Percentiles rank a stretch among this genome's conserved stretches.
phyloP scores from a whole-genome alignment of 352 stramenopile species.

The Globisporangium rhizosaccharum region DNA sequence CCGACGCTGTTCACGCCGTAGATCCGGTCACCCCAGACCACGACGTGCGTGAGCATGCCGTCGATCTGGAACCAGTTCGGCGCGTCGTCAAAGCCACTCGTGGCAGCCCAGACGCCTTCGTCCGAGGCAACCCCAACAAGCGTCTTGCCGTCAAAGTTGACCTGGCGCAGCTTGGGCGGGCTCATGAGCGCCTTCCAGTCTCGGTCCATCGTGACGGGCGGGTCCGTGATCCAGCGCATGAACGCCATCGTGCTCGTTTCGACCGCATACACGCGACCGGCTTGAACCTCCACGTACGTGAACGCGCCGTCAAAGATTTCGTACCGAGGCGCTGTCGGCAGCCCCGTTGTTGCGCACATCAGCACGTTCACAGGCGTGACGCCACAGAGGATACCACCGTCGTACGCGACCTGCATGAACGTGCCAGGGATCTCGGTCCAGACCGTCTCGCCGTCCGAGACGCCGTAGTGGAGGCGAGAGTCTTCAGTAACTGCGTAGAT shows the following conservation, averaged over 20 bases:
- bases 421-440: slow-evolving; percentile 10
- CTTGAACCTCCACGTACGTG: slow-evolving; percentile 17
- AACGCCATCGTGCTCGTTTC: slow-evolving; percentile 3
- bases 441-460: slow-evolving; percentile 15
- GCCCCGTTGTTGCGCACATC: slow-evolving; percentile 13
- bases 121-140: slow-evolving; percentile 11
- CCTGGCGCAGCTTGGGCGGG: slow-evolving; percentile 12
- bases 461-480: slow-evolving; percentile 16
- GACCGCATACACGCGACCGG: slow-evolving; percentile 14
- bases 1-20: slow-evolving; percentile 15
- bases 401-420: slow-evolving; percentile 17
- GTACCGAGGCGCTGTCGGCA: slow-evolving; percentile 14
- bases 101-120: slow-evolving; percentile 17
- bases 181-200: slow-evolving; percentile 13
- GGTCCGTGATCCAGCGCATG: slow-evolving; percentile 13
- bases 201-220: background rate
- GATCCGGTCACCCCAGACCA: slow-evolving; percentile 22
- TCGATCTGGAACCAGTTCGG: slow-evolving; percentile 18
- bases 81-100: slow-evolving; percentile 9
- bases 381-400: slow-evolving; percentile 24
- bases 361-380: slow-evolving; percentile 7
- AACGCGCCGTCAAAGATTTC: slow-evolving; percentile 9
- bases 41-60: slow-evolving; percentile 17
- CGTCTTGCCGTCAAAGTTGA: slow-evolving; percentile 19
- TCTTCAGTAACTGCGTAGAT: slow-evolving; percentile 14